These are phyloP conservation scores for Microdochium paspali DNA, from an alignment of 2,329 filamentous ascomycete genomes.

Conservation along the genomic window DNA sequence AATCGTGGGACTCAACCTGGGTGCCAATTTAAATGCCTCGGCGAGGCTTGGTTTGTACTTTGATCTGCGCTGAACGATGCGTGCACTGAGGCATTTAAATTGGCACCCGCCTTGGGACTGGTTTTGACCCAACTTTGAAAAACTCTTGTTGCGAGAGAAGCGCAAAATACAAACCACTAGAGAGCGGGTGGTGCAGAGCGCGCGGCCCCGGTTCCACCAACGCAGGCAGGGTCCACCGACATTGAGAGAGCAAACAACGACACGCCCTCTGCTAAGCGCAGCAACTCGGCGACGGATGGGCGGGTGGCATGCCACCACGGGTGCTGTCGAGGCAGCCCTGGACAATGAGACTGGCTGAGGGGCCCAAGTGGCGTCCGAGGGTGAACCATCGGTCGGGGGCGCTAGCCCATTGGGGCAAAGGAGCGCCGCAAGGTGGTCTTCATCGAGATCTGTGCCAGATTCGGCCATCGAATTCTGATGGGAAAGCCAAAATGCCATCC, in stretches of 20 bases:
- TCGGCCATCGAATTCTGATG: neutral
- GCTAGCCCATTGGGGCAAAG: neutral
- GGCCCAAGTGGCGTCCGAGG: neutral
- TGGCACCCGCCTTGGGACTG: too few relatives aligned
- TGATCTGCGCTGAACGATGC: too few relatives aligned
- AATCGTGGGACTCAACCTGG: too few relatives aligned
- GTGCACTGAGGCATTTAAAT: too few relatives aligned
- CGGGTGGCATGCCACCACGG: neutral
- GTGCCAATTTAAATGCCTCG: too few relatives aligned
- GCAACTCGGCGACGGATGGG: neutral
- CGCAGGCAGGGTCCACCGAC: neutral
- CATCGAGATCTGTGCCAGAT: neutral
- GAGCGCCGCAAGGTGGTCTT: too few relatives aligned
- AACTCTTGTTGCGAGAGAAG: neutral
- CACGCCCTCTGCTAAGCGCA: too few relatives aligned
- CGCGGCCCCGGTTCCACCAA: neutral
- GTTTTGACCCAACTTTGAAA: neutral
- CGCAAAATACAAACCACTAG: neutral
- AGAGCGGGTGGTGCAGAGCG: neutral
- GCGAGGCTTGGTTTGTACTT: too few relatives aligned
- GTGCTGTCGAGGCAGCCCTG: neutral
- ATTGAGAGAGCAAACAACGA: neutral
- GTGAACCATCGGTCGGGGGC: neutral
- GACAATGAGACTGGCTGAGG: neutral
- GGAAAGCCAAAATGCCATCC: neutral